Evolutionary conservation across 176 grass and related monocot species (phyloP), one percentile per base, ranked within the genome.

Genomic region (Carex littledalei): DNA sequence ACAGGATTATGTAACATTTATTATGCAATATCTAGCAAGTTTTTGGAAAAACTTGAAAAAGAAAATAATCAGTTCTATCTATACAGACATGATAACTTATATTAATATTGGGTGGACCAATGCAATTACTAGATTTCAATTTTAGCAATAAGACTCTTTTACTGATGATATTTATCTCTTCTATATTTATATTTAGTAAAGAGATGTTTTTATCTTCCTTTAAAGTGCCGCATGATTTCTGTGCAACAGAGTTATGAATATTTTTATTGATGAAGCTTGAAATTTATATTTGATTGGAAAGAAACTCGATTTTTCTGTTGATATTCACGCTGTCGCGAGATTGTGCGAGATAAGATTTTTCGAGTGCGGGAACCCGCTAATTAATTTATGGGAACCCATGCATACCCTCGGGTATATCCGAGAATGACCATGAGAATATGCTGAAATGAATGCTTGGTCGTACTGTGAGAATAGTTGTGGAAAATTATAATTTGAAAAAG

Each of bases 21-120:
- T 24, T 56, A 29, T 53, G 31, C 65, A 68, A 73, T 77, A 77
- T 55, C 49, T 77, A 21, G 21, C 49, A 29, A 76, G 10, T 76
- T 52, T 53, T 15, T 54, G 72, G 1, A 15, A 76, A 54, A 54
- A 24, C 3, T 76, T 76, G 17, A 39, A 45, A 47, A 10, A 3
- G 10, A 53, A 54, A 53, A 76, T 15, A 1, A 54, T 52, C 4
- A 2, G 20, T 76, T 77, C 24, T 32, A 78, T 49, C 45, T 18
- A 78, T 34, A 54, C 50, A 22, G 26, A 10, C 24, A 78, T 78
- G 52, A 78, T 56, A 56, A 17, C 50, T 55, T 78, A 9, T 17
- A 78, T 78, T 56, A 78, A 56, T 56, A 78, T 55, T 56, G 22
- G 24, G 50, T 78, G 50, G 74, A 52, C 22, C 74, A 32, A 78